Evolutionary conservation across 106 monocot species (phyloP).

Genomic region (Vanilla planifolia): DNA sequence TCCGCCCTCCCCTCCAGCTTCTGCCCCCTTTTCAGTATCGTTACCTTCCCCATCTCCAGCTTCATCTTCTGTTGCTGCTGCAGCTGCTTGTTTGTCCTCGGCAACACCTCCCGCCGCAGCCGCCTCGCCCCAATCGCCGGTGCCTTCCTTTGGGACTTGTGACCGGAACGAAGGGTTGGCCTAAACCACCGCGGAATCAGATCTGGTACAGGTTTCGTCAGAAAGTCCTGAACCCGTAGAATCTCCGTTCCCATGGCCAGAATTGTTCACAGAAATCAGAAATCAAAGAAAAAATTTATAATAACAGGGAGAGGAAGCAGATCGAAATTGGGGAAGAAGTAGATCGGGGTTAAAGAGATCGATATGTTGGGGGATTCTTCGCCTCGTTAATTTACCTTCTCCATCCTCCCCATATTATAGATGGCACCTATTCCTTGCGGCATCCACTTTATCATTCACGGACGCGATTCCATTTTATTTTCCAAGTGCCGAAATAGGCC

Average conservation of each 20-base stretch:
- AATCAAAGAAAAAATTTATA: neutral
- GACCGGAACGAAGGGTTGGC: neutral
- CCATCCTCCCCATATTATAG: too few species aligned
- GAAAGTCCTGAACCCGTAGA: neutral
- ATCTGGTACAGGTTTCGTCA: neutral
- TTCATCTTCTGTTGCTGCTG: neutral
- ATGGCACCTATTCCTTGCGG: too few species aligned
- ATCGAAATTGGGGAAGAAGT: neutral
- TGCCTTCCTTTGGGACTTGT: neutral
- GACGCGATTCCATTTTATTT: too few species aligned
- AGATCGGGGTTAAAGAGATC: too few species aligned
- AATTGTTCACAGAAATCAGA: neutral
- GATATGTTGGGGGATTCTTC: too few species aligned
- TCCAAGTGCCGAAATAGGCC: too few species aligned
- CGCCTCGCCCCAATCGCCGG: neutral
- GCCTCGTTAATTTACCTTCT: too few species aligned
- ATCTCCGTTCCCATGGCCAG: slow-evolving; percentile 11
- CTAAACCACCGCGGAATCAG: too few species aligned
- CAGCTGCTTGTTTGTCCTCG: neutral
- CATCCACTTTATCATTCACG: too few species aligned
- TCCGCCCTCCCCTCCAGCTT: neutral
- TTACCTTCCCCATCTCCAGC: slow-evolving; percentile 3
- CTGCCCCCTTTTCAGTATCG: slow-evolving; percentile 7
- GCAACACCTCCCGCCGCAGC: neutral
- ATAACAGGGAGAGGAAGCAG: too few species aligned